Base-by-base conservation (phyloP, 2,329 filamentous ascomycete genomes). In the Fusarium sp. region DNA sequence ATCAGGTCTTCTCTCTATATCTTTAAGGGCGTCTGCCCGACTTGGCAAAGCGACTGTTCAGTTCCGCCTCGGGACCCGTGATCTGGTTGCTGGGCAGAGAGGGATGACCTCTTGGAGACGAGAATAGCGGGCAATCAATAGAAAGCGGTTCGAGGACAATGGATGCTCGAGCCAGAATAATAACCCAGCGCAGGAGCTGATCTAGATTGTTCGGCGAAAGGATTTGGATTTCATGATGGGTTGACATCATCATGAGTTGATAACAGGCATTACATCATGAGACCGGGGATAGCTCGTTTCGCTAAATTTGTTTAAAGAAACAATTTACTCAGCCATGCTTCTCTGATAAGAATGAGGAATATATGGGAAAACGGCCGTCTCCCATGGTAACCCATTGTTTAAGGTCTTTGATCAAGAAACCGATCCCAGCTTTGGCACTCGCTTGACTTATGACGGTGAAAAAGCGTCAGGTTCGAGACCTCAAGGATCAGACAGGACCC, bases 221-320 rank as follows among this genome's bases (percentile, higher is more conserved):
- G 7, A 33, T 33, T 33, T 33, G 6, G 18, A 55, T 46, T 42
- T 52, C 55, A 65, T 65, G 64, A 52, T 52, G 29, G 45, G 31
- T 60, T 68, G 54, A 53, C 52, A 59, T 67, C 51, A 66, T 66
- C 58, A 59, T 67, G 52, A 54, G 47, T 52, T 47, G 49, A 50
- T 58, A 42, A 42, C 46, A 60, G 49, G 37, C 41, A 67, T 67
- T 67, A 48, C 59, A 52, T 69, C 59, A 67, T 66, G 59, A 66
- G 64, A 66, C 59, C 57, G 46, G 49, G 55, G 54, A 48, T 36
- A 39, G 31, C 33, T 48, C 33, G 15, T 27, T 25, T 42, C 64
- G 10, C 37, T 50, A 31, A 50, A 42, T 23, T 33, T 29, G 13
- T 31, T 6, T 27, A 27, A 6, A 27, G 10, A 6, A 27, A 10